Percentiles rank a stretch among this genome's conserved stretches.
Evolutionary conservation across 2,329 filamentous ascomycete species (phyloP).

Genomic region (Aspergillus quadrilineatus): DNA sequence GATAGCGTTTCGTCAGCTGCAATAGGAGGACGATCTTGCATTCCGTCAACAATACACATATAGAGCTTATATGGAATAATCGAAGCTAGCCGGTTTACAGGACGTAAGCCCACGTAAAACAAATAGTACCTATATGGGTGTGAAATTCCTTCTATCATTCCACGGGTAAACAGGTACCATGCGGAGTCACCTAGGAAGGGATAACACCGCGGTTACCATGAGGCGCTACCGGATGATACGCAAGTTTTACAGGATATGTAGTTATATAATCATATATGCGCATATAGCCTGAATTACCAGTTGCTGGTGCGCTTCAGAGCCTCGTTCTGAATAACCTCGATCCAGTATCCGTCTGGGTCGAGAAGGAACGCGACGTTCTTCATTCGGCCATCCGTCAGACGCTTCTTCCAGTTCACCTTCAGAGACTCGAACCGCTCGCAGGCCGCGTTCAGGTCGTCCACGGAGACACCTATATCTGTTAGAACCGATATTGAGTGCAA

Average conservation of each 20-base stretch:
- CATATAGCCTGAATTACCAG: slow-evolving; percentile 27
- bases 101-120: too few relatives aligned
- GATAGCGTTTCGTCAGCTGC: neutral
- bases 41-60: neutral
- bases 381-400: slow-evolving; percentile 86
- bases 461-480: slow-evolving; percentile 61
- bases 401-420: slow-evolving; percentile 90
- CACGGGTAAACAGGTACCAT: too few relatives aligned
- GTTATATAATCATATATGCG: neutral
- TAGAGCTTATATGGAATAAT: neutral
- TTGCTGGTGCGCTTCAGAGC: slow-evolving; percentile 43
- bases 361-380: slow-evolving; percentile 90
- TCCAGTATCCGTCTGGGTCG: slow-evolving; percentile 85
- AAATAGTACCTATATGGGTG: too few relatives aligned
- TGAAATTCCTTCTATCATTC: too few relatives aligned
- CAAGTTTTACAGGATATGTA: neutral
- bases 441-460: slow-evolving; percentile 85
- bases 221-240: too few relatives aligned
- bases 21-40: neutral
- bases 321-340: slow-evolving; percentile 70
- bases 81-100: too few relatives aligned
- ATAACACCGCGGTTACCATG: too few relatives aligned
- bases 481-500: neutral
- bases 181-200: too few relatives aligned
- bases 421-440: slow-evolving; percentile 81